Base-by-base conservation (phyloP, 2,329 filamentous ascomycete species). In the Corniculantispora saksenae region DNA sequence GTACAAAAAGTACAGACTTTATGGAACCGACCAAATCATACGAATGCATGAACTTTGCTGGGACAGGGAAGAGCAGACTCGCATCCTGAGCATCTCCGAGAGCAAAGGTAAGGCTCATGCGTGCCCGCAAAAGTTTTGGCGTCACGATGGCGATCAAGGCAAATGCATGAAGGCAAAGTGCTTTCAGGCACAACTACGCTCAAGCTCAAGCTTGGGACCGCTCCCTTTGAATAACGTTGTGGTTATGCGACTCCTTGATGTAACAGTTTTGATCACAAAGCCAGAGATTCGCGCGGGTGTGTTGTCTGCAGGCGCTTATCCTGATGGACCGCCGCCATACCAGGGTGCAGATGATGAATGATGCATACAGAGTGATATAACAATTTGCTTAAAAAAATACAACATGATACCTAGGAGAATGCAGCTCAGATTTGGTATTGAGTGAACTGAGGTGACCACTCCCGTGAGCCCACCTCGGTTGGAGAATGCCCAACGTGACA, bases 31-130 rank as follows among this genome's bases (percentile, higher is more conserved):
- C 38, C 62, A 64, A 27, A 60, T 59, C 25, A 27, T 25, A 21
- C 55, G 55, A 3, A 58, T 64, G 62, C 55, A 64, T 2, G 55
- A 64, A 55, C 54, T 64, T n/a, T 58, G 54, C 45, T 64, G 62
- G 62, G 62, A 17, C 47, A 29, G 35, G 8, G 45, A 64, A 23
- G 55, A 64, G 47, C 40, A 59, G 19, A 47, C 45, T 29, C 62
- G 55, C 32, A 25, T 64, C 15, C 48, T 64, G 45, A 56, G 23
- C 48, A 54, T 64, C n/a, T 45, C 45, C 1, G 62, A 64, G 47
- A 64, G 25, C 23, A 58, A 35, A 5, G 38, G 27, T 9, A 64
- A 55, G 13, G 62, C 54, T 5, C 56, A 57, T 9, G 35, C 54
- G 10, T 64, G 62, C 25, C 62, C 62, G 35, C 32, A 56, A 19